Conservation (phyloP, 2,329 filamentous ascomycete species). For the Sphaerulina populicola region DNA sequence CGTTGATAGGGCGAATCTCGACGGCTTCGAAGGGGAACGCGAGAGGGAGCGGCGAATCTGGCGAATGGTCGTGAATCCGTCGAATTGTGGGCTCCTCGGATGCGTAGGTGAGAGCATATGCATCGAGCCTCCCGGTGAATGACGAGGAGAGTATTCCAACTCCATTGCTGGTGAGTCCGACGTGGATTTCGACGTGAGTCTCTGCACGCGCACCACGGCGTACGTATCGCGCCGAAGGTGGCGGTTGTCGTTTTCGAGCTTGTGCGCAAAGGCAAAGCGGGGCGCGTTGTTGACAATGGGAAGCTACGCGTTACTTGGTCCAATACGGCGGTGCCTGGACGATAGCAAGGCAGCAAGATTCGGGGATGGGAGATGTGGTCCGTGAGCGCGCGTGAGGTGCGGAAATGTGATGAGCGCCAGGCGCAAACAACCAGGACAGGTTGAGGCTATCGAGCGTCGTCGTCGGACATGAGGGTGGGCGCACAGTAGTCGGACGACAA, state of each 20-base stretch:
- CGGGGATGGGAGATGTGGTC: constrained; percentile 1
- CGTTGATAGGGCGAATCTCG: constrained; percentile 56
- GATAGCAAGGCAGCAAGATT: constrained; percentile 12
- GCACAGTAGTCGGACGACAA: constrained; percentile 14
- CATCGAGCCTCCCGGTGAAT: constrained; percentile 61
- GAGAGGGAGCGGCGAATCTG: constrained; percentile 81
- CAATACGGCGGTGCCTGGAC: constrained; percentile 1
- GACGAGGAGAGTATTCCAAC: constrained; percentile 44
- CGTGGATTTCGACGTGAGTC: background rate
- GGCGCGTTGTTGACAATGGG: constrained; percentile 7
- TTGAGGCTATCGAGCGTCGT: constrained; percentile 12
- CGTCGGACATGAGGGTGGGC: constrained; percentile 13
- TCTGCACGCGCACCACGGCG: background rate
- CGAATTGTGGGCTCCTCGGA: constrained; percentile 50
- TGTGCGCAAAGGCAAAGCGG: constrained; percentile 1
- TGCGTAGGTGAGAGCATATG: constrained; percentile 76
- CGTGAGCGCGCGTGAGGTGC: background rate
- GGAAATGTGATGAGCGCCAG: constrained; percentile 6
- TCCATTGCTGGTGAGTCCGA: constrained; percentile 33
- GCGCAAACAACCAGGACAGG: constrained; percentile 11
- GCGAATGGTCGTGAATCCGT: constrained; percentile 71
- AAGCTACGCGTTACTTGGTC: background rate
- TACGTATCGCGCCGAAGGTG: background rate
- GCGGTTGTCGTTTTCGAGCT: constrained; percentile 3
- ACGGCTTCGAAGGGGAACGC: constrained; percentile 78